Evolutionary conservation across 352 stramenopile genomes (phyloP).

Genomic region (Globisporangium lucens): DNA sequence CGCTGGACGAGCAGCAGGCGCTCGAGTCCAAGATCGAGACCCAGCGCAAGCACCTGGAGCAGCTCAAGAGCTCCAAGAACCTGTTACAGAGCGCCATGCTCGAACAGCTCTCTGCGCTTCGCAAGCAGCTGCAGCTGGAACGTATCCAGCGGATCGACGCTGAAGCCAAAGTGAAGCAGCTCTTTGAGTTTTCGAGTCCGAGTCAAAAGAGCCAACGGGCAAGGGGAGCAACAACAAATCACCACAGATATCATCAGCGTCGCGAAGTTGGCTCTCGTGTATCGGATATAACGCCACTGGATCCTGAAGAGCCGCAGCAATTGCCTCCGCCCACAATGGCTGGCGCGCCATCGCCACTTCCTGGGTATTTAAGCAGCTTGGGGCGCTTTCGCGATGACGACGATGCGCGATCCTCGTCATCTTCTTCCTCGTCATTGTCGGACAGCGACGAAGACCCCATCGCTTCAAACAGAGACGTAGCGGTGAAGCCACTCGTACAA

Average conservation of each 20-base stretch:
- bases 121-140: constrained; percentile 77
- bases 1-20: constrained; percentile 72
- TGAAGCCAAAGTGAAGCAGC: constrained; percentile 64
- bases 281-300: not conserved
- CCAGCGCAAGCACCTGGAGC: constrained; percentile 68
- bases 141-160: constrained; percentile 61
- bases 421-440: constrained; percentile 34
- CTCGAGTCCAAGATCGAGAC: constrained; percentile 55
- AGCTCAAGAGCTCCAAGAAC: constrained; percentile 74
- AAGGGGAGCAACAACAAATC: not conserved
- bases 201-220: constrained; percentile 4
- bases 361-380: constrained; percentile 35
- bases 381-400: not conserved
- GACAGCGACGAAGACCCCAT: constrained; percentile 17
- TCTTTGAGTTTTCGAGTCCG: constrained; percentile 22
- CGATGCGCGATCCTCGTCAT: constrained; percentile 12
- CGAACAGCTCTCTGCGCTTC: constrained; percentile 68
- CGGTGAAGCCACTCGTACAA: not conserved
- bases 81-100: constrained; percentile 82
- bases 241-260: not conserved
- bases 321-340: constrained; percentile 43
- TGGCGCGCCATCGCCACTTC: constrained; percentile 30
- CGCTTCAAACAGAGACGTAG: not conserved
- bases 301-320: constrained; percentile 40
- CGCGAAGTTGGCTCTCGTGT: not conserved